phyloP scores from a whole-genome alignment of 2,329 filamentous ascomycete species.

The Septoria linicola region DNA sequence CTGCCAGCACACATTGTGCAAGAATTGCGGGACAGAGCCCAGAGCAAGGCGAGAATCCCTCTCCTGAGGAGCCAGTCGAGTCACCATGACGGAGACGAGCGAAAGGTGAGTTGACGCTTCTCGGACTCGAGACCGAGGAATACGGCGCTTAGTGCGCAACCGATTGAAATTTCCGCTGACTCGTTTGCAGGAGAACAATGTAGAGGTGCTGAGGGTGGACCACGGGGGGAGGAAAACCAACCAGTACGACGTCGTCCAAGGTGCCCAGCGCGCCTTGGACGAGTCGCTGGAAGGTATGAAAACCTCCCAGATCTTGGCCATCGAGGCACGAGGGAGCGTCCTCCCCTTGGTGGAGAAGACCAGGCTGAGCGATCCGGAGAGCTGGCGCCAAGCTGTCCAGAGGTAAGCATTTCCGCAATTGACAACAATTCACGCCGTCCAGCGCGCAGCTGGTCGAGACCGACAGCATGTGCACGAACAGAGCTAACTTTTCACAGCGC shows the following conservation, averaged over 20 bases:
- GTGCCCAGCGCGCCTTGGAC: conserved; percentile 58
- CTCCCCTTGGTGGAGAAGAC: conserved; percentile 75
- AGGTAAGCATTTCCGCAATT: conserved; percentile 35
- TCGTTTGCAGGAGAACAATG: conserved; percentile 50
- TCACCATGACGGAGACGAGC: conserved; percentile 45
- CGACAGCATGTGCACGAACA: not conserved
- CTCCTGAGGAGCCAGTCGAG: conserved; percentile 40
- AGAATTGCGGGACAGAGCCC: conserved; percentile 77
- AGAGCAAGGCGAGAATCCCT: conserved; percentile 42
- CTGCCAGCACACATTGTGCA: conserved; percentile 76
- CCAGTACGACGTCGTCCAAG: conserved; percentile 79
- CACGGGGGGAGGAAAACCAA: conserved; percentile 91
- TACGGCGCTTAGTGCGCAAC: no score
- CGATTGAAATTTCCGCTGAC: not conserved
- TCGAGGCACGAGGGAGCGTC: conserved; percentile 83
- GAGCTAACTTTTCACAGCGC: conserved; percentile 46
- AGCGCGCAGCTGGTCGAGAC: not conserved
- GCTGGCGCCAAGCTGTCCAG: conserved; percentile 80
- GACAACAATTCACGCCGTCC: not conserved
- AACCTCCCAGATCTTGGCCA: conserved; percentile 76
- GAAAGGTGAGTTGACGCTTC: conserved; percentile 26
- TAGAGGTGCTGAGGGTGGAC: conserved; percentile 78
- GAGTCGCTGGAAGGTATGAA: conserved; percentile 69
- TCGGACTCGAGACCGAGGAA: no score
- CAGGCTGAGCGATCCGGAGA: conserved; percentile 73